Evolutionary conservation across 2,329 filamentous ascomycete species (phyloP), one percentile per base, ranked within the genome.

Genomic region (Fusarium circinatum): DNA sequence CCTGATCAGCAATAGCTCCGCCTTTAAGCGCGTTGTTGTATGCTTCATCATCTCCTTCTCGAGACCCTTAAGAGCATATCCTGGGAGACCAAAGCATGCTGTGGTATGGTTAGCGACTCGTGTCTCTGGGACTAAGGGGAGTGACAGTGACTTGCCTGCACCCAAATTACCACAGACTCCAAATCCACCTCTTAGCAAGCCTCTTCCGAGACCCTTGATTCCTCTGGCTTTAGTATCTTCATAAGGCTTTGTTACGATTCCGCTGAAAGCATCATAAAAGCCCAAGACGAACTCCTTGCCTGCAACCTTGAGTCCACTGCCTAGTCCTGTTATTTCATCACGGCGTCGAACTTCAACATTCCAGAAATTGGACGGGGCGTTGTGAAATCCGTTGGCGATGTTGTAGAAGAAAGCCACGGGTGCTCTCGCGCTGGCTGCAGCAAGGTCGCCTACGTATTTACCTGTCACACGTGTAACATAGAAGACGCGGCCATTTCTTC

Each of bases 331-430:
- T n/a, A 94, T 90, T 65, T 90, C 90, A 32, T 91, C 89, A 7
- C 88, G 84, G 49, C 89, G 89, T 12, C 91, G 85, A 2, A 94
- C 92, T 26, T 88, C 90, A 8, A 66, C 52, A 20, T 89, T 91
- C 17, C 93, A 76, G 11, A 78, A 93, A 7, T 94, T 84, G 55
- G 90, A 91, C 0, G 92, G 92, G 4, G 89, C 90, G 74, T 94
- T 94, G 78, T 93, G 92, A 73, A 94, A 93, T 0, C 92, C 92
- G 78, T 91, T 91, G 3, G 92, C 89, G 41, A 94, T 82, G 34
- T 90, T 91, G 60, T 94, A 82, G 15, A 91, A 90, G 61, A 94
- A 89, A 65, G 93, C 90, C 78, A 93, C 89, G 0, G 92, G 92
- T 0, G 90, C 88, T 69, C 89, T 90, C 55, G 93, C 82, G 1